Conservation (phyloP, 495 filamentous ascomycete genomes). For the Aspergillus campestris region DNA sequence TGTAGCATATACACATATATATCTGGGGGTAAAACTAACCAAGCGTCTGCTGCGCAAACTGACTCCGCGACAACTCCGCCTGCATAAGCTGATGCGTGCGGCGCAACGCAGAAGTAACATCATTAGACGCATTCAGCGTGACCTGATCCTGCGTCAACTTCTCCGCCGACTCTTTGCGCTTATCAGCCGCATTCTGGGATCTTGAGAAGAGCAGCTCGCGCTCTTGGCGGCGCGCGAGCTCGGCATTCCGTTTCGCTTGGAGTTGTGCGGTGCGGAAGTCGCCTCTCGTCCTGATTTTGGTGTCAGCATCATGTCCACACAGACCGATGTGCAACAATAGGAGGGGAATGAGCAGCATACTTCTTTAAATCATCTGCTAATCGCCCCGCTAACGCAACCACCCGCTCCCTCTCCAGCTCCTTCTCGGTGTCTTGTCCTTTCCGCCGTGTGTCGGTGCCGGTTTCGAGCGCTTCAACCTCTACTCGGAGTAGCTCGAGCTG, state of each 20-base stretch:
- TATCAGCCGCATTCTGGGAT: constrained; percentile 26
- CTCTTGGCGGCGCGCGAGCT: constrained; percentile 64
- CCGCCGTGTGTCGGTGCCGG: constrained; percentile 28
- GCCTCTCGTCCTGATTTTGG: constrained; percentile 48
- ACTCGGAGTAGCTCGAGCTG: constrained; percentile 75
- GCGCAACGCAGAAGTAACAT: constrained; percentile 77
- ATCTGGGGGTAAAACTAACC: constrained; percentile 19
- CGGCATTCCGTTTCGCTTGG: constrained; percentile 66
- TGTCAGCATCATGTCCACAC: neutral
- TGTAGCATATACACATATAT: neutral
- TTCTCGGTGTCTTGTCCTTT: constrained; percentile 37
- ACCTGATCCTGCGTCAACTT: constrained; percentile 58
- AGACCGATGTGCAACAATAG: constrained; percentile 3
- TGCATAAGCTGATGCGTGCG: constrained; percentile 81
- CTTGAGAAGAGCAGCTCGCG: constrained; percentile 64
- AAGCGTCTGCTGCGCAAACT: constrained; percentile 82
- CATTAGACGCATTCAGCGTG: constrained; percentile 60
- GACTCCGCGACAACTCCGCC: constrained; percentile 69
- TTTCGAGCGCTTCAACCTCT: constrained; percentile 61
- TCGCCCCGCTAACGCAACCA: constrained; percentile 55
- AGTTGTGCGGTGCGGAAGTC: constrained; percentile 82
- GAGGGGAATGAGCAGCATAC: constrained; percentile 30
- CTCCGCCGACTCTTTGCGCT: constrained; percentile 28
- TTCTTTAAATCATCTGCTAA: constrained; percentile 59
- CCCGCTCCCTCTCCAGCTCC: constrained; percentile 47